A percentile compares a stretch with the other conserved stretches of the same genome.
Conservation (phyloP, 371 early-diverging fungal species). For the Mucor sp. region DNA sequence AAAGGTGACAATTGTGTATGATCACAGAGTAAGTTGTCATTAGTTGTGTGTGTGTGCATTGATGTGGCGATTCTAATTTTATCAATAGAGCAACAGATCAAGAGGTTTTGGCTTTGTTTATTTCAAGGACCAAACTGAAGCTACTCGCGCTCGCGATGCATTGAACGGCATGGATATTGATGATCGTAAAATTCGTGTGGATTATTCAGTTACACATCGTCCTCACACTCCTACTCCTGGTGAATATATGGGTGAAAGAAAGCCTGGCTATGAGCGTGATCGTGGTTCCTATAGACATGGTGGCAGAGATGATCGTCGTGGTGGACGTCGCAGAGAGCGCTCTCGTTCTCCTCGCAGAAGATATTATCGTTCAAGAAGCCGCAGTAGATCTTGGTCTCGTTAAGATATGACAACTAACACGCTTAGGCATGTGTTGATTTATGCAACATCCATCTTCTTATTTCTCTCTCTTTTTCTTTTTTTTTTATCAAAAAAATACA, state of each 20-base stretch:
- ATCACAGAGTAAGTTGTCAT: conserved; percentile 52
- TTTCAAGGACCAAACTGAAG: conserved; percentile 75
- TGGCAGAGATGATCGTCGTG: conserved; percentile 17
- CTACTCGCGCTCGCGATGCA: conserved; percentile 78
- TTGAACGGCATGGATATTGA: conserved; percentile 58
- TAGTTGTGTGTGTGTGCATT: background rate
- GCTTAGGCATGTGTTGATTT: background rate
- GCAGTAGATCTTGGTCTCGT: conserved; percentile 46
- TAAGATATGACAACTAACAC: conserved; percentile 12
- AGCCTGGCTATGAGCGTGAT: conserved; percentile 24
- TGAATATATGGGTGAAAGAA: conserved; percentile 66
- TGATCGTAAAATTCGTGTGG: conserved; percentile 79
- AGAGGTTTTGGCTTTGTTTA: conserved; percentile 89
- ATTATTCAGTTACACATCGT: conserved; percentile 69
- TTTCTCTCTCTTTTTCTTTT: conserved; percentile 1
- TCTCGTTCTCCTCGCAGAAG: conserved; percentile 39
- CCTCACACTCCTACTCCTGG: conserved; percentile 76
- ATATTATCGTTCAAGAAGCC: conserved; percentile 39
- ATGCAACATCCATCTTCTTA: conserved; percentile 2
- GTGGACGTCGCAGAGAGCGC: conserved; percentile 31
- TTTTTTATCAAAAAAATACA: background rate
- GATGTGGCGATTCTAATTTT: background rate
- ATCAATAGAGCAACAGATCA: conserved; percentile 46
- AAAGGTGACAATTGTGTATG: conserved; percentile 61
- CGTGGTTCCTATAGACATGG: conserved; percentile 11